Conservation (phyloP, 2,329 filamentous ascomycete genomes). For the Pseudogymnoascus sp. region DNA sequence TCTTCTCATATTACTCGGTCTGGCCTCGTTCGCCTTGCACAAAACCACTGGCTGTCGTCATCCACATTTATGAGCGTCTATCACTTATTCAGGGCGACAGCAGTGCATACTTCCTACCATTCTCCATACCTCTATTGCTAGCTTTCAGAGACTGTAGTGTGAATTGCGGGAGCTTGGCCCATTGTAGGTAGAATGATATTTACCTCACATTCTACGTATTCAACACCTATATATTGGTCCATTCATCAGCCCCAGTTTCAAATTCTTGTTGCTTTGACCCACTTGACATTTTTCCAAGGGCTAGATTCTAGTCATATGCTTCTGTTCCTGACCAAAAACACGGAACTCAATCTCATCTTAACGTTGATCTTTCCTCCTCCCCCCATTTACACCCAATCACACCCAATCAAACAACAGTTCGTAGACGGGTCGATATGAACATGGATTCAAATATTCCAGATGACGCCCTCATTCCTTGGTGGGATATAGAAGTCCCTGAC, state of each 20-base stretch:
- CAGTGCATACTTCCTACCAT: background rate
- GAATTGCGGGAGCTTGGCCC: background rate
- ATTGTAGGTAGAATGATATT: background rate
- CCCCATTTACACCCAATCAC: background rate
- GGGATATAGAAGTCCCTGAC: background rate
- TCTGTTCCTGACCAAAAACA: background rate
- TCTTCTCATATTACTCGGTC: conserved; percentile 1
- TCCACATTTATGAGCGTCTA: background rate
- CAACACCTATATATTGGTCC: conserved; percentile 7
- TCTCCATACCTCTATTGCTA: background rate
- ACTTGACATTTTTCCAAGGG: background rate
- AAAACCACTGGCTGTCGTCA: background rate
- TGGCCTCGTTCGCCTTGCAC: background rate
- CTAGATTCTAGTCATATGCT: conserved; percentile 5
- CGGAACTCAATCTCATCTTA: background rate
- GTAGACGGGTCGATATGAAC: background rate
- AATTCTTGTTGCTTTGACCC: conserved; percentile 6
- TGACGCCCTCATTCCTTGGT: background rate
- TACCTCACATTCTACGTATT: conserved; percentile 1
- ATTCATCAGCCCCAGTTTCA: conserved; percentile 6
- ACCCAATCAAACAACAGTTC: background rate
- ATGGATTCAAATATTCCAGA: background rate
- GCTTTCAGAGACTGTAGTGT: background rate
- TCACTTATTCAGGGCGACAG: background rate
- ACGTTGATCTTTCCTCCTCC: background rate